These are phyloP conservation scores for Triticum urartu DNA, from an alignment of 176 grass and related monocot genomes.

Conservation along the genomic window DNA sequence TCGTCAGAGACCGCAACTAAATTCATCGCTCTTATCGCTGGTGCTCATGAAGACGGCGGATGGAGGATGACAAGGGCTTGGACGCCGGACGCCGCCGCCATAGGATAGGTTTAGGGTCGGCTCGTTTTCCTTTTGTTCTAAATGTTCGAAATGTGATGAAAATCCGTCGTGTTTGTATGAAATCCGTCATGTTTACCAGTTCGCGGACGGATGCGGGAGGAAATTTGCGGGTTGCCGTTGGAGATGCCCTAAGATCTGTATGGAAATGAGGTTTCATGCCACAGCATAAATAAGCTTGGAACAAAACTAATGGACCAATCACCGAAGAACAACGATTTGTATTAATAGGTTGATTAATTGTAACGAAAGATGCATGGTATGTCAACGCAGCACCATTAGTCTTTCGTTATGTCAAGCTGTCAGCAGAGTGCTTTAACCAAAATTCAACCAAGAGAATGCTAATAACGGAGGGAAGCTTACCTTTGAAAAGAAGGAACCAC, in stretches of 20 bases:
- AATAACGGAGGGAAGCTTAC: slow-evolving; percentile 30
- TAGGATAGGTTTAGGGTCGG: too few relatives aligned
- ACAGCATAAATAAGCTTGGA: neutral
- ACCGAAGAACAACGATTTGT: neutral
- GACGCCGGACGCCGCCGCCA: too few relatives aligned
- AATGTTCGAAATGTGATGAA: too few relatives aligned
- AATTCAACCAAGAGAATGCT: slow-evolving; percentile 25
- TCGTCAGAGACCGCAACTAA: too few relatives aligned
- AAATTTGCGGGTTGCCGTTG: too few relatives aligned
- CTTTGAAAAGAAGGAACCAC: slow-evolving; percentile 98
- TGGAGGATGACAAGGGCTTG: too few relatives aligned
- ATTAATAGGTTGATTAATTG: neutral
- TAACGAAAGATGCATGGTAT: slow-evolving; percentile 11
- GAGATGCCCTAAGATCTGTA: neutral
- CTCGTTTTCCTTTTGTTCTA: too few relatives aligned
- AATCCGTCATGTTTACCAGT: too few relatives aligned
- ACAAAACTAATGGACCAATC: neutral
- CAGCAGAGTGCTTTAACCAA: neutral
- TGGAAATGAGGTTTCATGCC: neutral
- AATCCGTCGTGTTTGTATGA: too few relatives aligned
- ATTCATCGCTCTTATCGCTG: too few relatives aligned
- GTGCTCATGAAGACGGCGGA: too few relatives aligned
- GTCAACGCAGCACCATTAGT: neutral
- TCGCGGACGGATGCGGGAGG: too few relatives aligned
- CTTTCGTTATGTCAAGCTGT: neutral